These are phyloP conservation scores for Gautieria morchelliformis DNA, from an alignment of 768 basidiomycete species.

Conservation along the genomic window DNA sequence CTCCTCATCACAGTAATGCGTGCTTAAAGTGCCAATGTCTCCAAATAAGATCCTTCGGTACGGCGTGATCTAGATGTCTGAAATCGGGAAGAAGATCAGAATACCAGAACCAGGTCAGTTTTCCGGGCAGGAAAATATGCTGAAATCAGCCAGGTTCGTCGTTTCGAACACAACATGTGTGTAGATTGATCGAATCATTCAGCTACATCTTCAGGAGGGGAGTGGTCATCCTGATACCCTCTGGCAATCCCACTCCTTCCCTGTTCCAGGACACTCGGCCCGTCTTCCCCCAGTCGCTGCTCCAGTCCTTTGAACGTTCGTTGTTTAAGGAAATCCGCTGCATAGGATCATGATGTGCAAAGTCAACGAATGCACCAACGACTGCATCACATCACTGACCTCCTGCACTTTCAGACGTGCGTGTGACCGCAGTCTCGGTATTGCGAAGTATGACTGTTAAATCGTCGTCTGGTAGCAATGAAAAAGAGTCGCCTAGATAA, in stretches of 20 bases:
- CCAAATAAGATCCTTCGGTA: too few species aligned
- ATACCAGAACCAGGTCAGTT: too few species aligned
- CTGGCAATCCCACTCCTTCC: slow-evolving; percentile 85
- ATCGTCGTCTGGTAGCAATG: slow-evolving; percentile 15
- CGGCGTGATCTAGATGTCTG: too few species aligned
- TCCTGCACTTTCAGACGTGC: slow-evolving; percentile 57
- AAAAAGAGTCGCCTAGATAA: not conserved
- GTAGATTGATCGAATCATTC: too few species aligned
- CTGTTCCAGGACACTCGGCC: slow-evolving; percentile 75
- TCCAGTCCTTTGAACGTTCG: slow-evolving; percentile 81
- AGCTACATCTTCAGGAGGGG: not conserved
- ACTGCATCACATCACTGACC: slow-evolving; percentile 30
- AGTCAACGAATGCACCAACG: not conserved
- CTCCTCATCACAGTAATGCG: too few species aligned
- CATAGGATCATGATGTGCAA: slow-evolving; percentile 4
- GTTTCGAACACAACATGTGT: too few species aligned
- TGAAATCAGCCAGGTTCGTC: too few species aligned
- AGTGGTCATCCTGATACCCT: slow-evolving; percentile 59
- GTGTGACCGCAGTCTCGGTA: slow-evolving; percentile 49
- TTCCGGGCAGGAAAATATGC: too few species aligned
- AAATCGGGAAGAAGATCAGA: too few species aligned
- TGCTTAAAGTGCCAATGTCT: too few species aligned
- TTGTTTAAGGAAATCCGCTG: slow-evolving; percentile 62
- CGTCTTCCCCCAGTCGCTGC: slow-evolving; percentile 62
- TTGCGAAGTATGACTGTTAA: slow-evolving; percentile 51